Evolutionary conservation across 2,329 filamentous ascomycete species (phyloP).

Genomic region (Clarireedia paspali): DNA sequence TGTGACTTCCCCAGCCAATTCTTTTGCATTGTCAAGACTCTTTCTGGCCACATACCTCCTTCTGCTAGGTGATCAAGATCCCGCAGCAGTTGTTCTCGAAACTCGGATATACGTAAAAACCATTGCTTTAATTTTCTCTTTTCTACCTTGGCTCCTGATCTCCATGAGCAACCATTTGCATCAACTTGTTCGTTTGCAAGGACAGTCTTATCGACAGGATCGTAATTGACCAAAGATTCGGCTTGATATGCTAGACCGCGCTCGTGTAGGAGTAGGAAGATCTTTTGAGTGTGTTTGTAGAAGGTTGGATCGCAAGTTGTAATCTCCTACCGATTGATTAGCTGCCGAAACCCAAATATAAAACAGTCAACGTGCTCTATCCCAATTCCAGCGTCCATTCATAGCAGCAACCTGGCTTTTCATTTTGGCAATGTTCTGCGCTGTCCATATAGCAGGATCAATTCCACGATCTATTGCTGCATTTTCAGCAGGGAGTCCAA

Average conservation of each 20-base stretch:
- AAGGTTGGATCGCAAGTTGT: slow-evolving; percentile 78
- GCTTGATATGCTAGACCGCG: slow-evolving; percentile 74
- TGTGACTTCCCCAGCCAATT: slow-evolving; percentile 82
- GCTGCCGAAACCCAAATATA: slow-evolving; percentile 1
- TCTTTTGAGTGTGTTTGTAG: slow-evolving; percentile 81
- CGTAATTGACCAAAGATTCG: slow-evolving; percentile 82
- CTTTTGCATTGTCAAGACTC: slow-evolving; percentile 73
- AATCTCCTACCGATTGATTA: slow-evolving; percentile 54
- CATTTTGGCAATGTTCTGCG: slow-evolving; percentile 74
- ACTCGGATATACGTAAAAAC: slow-evolving; percentile 80
- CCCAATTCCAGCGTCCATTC: slow-evolving; percentile 81
- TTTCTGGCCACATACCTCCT: slow-evolving; percentile 68
- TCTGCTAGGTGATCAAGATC: slow-evolving; percentile 61
- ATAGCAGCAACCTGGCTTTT: slow-evolving; percentile 71
- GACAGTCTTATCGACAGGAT: slow-evolving; percentile 82
- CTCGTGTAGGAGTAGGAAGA: slow-evolving; percentile 72
- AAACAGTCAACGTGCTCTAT: slow-evolving; percentile 49
- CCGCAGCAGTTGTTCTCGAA: slow-evolving; percentile 62
- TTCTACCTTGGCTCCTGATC: slow-evolving; percentile 77
- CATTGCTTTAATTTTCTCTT: slow-evolving; percentile 76
- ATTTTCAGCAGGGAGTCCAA: slow-evolving; percentile 86
- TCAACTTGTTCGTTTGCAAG: slow-evolving; percentile 93
- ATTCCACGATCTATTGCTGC: slow-evolving; percentile 78
- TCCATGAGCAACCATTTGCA: slow-evolving; percentile 75
- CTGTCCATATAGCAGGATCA: slow-evolving; percentile 72